Base-by-base conservation (phyloP, 2,329 filamentous ascomycete genomes). In the Hymenoscyphus scutula region DNA sequence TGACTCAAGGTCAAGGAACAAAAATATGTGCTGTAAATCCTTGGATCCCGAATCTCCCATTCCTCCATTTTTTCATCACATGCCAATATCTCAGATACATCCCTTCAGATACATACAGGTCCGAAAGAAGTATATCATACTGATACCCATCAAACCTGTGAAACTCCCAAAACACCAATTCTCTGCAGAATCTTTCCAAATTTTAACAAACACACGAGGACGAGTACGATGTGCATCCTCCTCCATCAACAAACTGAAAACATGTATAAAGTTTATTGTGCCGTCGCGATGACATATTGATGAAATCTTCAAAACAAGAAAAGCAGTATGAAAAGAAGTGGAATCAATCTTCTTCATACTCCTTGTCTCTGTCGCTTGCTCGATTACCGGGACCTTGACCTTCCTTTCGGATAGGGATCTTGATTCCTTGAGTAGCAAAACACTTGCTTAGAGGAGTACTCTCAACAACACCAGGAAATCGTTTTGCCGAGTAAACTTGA, bases 391-490 rank as follows among this genome's bases (percentile, higher is more conserved):
- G 64, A 27, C 56, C 61, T 30, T 63, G 64, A 2, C 89, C 88
- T 72, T 97, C 94, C 76, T 97, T 97, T 25, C 94, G 82, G 60
- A 98, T 97, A 0, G 94, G 94, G 27, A 98, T 97, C 77, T 97
- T 97, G 77, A 97, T 96, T 27, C 95, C 95, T 73, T 99, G 95
- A 1, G 85, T 82, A 3, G 95, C 94, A 77, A 99, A 98, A 65
- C 87, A 91, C 76, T 96, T 97, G 82, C 93, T 97, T 19, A 98
- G 79, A 3, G 87, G 78, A 0, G 95, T 99, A 75, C 90, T 96
- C 75, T 98, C 94, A 62, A 96, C 97, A 1, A 99, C 95, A 48
- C 95, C 95, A 0, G 95, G 95, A 76, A 99, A 99, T 73, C 97
- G 97, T 82, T 99, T 99, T 56, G 95, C 95, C 2, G 91, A 96